A percentile compares a stretch with the other conserved stretches of the same genome.
Conservation (phyloP, 495 filamentous ascomycete species). For the Talaromyces stipitatus region DNA sequence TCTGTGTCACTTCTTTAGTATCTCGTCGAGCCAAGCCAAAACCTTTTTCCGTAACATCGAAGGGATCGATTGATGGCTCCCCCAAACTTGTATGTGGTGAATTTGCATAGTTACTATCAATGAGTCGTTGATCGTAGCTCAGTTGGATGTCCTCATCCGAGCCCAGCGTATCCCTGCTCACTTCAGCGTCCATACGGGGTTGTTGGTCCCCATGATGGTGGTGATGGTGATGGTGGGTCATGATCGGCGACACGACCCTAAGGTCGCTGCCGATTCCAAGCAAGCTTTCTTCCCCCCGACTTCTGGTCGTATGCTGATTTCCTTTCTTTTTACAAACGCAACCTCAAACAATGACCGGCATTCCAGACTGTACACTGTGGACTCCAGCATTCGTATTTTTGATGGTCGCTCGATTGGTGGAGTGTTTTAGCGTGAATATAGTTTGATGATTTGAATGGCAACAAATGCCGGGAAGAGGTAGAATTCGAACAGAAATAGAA, state of each 20-base stretch:
- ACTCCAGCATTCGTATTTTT: background rate
- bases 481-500: background rate
- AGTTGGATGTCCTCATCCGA: background rate
- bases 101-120: background rate
- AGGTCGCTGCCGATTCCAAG: background rate
- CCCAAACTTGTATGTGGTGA: background rate
- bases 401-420: background rate
- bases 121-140: background rate
- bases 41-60: background rate
- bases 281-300: background rate
- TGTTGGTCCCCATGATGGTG: constrained; percentile 14
- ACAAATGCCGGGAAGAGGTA: no score
- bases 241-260: constrained; percentile 8
- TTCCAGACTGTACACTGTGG: background rate
- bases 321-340: background rate
- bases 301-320: background rate
- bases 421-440: no score
- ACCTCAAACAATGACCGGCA: background rate
- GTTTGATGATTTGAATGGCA: no score
- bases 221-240: constrained; percentile 19
- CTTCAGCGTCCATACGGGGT: constrained; percentile 13
- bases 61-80: background rate
- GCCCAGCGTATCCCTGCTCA: background rate
- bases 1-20: background rate
- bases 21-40: background rate